Evolutionary conservation across 1,139 yeast species (phyloP).

Genomic region (Ogataea hybrid): DNA sequence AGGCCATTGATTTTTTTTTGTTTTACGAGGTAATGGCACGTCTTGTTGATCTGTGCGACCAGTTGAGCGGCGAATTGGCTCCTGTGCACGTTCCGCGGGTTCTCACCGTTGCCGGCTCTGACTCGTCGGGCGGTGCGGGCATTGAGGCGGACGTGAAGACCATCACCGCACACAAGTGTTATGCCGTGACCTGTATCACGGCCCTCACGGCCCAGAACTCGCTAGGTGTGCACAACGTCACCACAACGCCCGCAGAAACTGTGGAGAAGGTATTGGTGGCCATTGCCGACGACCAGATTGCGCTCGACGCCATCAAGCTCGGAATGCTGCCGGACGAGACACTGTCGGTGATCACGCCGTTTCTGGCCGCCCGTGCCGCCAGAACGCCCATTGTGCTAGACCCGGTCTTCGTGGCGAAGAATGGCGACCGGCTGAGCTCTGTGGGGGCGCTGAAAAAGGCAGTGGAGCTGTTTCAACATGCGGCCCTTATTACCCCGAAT

Average conservation of each 20-base stretch:
- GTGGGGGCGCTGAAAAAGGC: conserved; percentile 45
- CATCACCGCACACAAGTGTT: conserved; percentile 73
- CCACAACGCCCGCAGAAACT: conserved; percentile 44
- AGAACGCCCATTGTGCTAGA: conserved; percentile 54
- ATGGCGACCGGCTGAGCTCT: conserved; percentile 60
- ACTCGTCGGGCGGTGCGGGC: conserved; percentile 93
- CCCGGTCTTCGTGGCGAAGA: conserved; percentile 82
- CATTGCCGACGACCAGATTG: conserved; percentile 57
- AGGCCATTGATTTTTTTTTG: not conserved
- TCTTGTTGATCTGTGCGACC: conserved; percentile 9
- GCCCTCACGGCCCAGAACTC: conserved; percentile 88
- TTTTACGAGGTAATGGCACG: not conserved
- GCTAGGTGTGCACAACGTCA: conserved; percentile 49
- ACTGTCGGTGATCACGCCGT: conserved; percentile 19
- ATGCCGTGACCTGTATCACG: conserved; percentile 76
- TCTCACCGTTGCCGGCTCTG: conserved; percentile 78
- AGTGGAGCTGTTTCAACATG: conserved; percentile 45
- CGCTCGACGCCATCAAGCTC: conserved; percentile 71
- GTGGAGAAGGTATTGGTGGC: conserved; percentile 49
- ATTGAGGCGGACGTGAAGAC: conserved; percentile 91
- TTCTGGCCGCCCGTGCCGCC: conserved; percentile 9
- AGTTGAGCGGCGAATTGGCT: conserved; percentile 4
- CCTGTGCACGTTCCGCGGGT: conserved; percentile 34
- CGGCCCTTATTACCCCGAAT: conserved; percentile 70
- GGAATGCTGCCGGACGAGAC: conserved; percentile 65